Evolutionary conservation across 306 rosid species (phyloP).

Genomic region (Rosa chinensis): DNA sequence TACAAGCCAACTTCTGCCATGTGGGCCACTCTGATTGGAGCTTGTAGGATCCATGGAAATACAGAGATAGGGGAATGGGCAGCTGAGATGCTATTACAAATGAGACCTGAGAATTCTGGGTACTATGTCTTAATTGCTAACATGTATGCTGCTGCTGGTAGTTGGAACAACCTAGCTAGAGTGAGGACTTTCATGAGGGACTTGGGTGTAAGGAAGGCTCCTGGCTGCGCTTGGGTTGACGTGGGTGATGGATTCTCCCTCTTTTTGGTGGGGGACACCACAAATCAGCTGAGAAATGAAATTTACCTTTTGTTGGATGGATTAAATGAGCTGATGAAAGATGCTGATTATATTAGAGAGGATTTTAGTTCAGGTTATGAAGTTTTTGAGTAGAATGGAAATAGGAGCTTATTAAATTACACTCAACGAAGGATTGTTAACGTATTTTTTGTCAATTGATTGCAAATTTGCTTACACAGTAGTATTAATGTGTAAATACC

Average conservation of each 20-base stretch:
- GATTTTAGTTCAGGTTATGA: slow-evolving; percentile 31
- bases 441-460: slow-evolving; percentile 2
- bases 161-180: slow-evolving; percentile 62
- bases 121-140: slow-evolving; percentile 85
- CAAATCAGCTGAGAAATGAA: slow-evolving; percentile 47
- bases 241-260: slow-evolving; percentile 56
- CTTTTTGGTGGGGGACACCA: slow-evolving; percentile 65
- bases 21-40: slow-evolving; percentile 90
- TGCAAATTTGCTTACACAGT: not conserved
- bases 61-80: slow-evolving; percentile 79
- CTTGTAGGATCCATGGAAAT: slow-evolving; percentile 72
- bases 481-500: not conserved
- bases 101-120: slow-evolving; percentile 73
- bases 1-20: slow-evolving; percentile 79
- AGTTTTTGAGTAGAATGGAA: slow-evolving; percentile 29
- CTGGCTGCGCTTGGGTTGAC: slow-evolving; percentile 78
- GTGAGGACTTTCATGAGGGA: slow-evolving; percentile 84
- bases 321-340: slow-evolving; percentile 61
- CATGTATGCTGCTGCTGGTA: slow-evolving; percentile 86
- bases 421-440: slow-evolving; percentile 12
- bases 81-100: slow-evolving; percentile 71
- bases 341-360: slow-evolving; percentile 41
- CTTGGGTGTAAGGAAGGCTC: slow-evolving; percentile 70
- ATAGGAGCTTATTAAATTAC: slow-evolving; percentile 16
- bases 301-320: slow-evolving; percentile 62